Evolutionary conservation across 805 yeast genomes (phyloP).

Genomic region (Nakazawaea ishiwadae): DNA sequence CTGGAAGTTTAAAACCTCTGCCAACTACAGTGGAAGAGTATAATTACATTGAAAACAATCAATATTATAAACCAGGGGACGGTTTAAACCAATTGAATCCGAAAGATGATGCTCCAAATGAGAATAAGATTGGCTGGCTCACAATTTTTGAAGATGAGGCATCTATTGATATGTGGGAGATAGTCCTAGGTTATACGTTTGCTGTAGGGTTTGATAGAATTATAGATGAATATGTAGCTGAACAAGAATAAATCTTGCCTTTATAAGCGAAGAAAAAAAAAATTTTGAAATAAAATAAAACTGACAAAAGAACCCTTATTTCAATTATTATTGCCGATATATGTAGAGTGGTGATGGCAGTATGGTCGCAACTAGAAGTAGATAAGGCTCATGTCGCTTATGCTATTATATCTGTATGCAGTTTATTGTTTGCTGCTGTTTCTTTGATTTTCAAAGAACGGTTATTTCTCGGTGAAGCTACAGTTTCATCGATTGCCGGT

Average conservation of each 20-base stretch:
- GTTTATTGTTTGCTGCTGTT: constrained; percentile 72
- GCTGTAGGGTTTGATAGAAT: constrained; percentile 42
- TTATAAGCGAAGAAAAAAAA: neutral
- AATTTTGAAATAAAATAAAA: neutral
- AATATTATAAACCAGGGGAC: constrained; percentile 45
- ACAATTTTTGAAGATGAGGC: constrained; percentile 47
- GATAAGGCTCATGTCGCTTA: constrained; percentile 75
- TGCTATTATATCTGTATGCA: constrained; percentile 81
- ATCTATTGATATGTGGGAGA: constrained; percentile 47
- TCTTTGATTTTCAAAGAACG: constrained; percentile 81
- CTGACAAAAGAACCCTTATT: too few relatives aligned
- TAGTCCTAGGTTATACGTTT: constrained; percentile 46
- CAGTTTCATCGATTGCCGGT: constrained; percentile 83
- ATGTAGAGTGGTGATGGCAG: too few relatives aligned
- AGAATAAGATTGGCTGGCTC: constrained; percentile 59
- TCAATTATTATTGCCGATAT: too few relatives aligned
- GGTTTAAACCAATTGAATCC: constrained; percentile 47
- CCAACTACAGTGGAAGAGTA: constrained; percentile 1
- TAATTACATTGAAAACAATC: constrained; percentile 15
- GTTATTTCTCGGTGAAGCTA: constrained; percentile 86
- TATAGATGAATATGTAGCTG: constrained; percentile 20
- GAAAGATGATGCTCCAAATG: constrained; percentile 57
- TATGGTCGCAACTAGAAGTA: constrained; percentile 3
- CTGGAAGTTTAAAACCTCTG: neutral
- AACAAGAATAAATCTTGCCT: neutral